Conservation (phyloP, 257 asterid genomes). For the Rauvolfia tetraphylla region DNA sequence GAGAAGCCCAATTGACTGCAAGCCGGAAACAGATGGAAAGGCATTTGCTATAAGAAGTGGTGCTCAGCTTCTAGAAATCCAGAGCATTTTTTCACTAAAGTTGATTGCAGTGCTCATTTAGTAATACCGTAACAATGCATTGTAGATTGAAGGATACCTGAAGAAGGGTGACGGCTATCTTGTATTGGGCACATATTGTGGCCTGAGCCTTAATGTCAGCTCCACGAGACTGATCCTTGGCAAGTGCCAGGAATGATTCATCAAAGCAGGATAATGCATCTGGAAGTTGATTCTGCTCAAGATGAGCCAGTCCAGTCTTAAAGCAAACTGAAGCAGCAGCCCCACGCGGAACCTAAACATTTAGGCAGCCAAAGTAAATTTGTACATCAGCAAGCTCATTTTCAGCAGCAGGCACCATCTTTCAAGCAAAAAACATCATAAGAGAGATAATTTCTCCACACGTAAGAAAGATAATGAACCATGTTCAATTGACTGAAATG, state of each 20-base stretch:
- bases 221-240: conserved; percentile 99
- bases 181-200: conserved; percentile 98
- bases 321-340: conserved; percentile 93
- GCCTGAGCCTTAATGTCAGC: conserved; percentile 99
- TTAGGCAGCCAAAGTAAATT: conserved; percentile 14
- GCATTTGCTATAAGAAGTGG: not conserved
- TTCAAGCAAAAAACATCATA: not conserved
- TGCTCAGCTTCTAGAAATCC: not conserved
- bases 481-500: not conserved
- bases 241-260: conserved; percentile 94
- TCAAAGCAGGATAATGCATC: conserved; percentile 99
- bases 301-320: conserved; percentile 94
- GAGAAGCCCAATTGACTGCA: not conserved
- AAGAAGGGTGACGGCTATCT: conserved; percentile 96
- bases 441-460: not conserved
- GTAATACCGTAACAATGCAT: not conserved
- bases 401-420: not conserved
- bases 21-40: not conserved
- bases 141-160: conserved; percentile 42
- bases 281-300: conserved; percentile 97
- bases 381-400: not conserved
- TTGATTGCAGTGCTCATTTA: not conserved
- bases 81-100: not conserved
- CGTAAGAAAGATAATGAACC: not conserved
- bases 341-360: conserved; percentile 92